A percentile compares a stretch with the other conserved stretches of the same genome.
Conservation (phyloP, 306 rosid species). For the Prunus kanzakura region DNA sequence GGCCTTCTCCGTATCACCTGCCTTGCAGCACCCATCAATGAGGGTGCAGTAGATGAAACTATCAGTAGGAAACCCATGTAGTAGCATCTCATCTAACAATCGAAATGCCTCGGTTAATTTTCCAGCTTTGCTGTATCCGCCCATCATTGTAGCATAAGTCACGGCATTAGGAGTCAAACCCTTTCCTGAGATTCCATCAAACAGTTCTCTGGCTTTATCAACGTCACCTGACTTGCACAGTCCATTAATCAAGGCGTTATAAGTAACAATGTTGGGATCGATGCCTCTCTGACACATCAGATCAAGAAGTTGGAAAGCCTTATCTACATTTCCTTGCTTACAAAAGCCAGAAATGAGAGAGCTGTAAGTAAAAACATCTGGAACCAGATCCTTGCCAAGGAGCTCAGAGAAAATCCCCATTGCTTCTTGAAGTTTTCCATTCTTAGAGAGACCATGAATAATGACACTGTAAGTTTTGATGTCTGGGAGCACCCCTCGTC, state of each 20-base stretch:
- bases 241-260: conserved; percentile 42
- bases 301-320: conserved; percentile 34
- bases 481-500: conserved; percentile 31
- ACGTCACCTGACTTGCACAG: conserved; percentile 44
- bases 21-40: conserved; percentile 43
- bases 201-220: conserved; percentile 33
- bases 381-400: conserved; percentile 34
- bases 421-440: conserved; percentile 46
- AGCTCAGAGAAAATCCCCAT: conserved; percentile 37
- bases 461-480: conserved; percentile 34
- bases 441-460: conserved; percentile 36
- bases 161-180: conserved; percentile 35
- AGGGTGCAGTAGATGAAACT: conserved; percentile 33
- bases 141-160: conserved; percentile 44
- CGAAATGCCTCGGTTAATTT: conserved; percentile 35
- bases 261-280: conserved; percentile 37
- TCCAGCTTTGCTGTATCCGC: conserved; percentile 42
- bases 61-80: conserved; percentile 33
- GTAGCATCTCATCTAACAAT: conserved; percentile 37
- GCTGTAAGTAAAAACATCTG: conserved; percentile 41
- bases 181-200: conserved; percentile 35
- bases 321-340: conserved; percentile 33
- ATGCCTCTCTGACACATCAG: conserved; percentile 38
- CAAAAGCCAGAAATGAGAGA: conserved; percentile 43
- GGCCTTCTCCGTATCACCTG: conserved; percentile 35